Evolutionary conservation across 2,329 filamentous ascomycete genomes (phyloP), one percentile per base, ranked within the genome.

Genomic region (Xylaria hypoxylon): DNA sequence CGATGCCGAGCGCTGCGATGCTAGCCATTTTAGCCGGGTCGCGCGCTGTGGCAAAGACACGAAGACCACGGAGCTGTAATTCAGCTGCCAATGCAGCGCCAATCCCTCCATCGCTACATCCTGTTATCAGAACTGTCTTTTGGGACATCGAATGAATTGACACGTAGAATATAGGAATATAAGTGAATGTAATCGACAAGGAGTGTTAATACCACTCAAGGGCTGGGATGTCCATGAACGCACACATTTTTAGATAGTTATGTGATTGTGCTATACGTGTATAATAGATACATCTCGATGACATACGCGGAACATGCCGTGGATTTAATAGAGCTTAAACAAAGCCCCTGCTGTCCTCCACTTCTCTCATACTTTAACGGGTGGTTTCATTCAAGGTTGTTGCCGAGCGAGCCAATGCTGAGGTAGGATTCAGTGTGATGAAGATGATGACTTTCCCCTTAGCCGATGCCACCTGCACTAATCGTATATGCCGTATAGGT

Each of bases 21-120:
- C 55, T 44, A 11, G 51, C 22, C 74, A 75, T 73, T 52, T 75
- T 74, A 33, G 59, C 52, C 8, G 62, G 60, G 55, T 69, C 72
- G 62, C 77, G 77, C 5, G 72, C 72, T 45, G 77, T 74, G 8
- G 77, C 77, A 63, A 78, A 77, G 26, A 79, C 77, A 22, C 52
- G 68, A 48, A 70, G 72, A 8, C 76, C 76, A 17, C 71, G 75
- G 5, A 35, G 59, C 33, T 74, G 72, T 67, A 78, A 78, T 59
- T 76, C 76, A n/a, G 64, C 63, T 2, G 75, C 76, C 7, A 79
- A 70, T 7, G 76, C 76, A 8, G 73, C 71, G 48, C 77, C 77
- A 19, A 77, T 75, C 50, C 76, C 75, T 22, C 76, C 77, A 40
- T 70, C 69, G 68, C 74, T 76, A 59, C 77, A 79, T 42, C 77